Base-by-base conservation (phyloP, 2,329 filamentous ascomycete genomes). In the Aurifilum marmelostoma region DNA sequence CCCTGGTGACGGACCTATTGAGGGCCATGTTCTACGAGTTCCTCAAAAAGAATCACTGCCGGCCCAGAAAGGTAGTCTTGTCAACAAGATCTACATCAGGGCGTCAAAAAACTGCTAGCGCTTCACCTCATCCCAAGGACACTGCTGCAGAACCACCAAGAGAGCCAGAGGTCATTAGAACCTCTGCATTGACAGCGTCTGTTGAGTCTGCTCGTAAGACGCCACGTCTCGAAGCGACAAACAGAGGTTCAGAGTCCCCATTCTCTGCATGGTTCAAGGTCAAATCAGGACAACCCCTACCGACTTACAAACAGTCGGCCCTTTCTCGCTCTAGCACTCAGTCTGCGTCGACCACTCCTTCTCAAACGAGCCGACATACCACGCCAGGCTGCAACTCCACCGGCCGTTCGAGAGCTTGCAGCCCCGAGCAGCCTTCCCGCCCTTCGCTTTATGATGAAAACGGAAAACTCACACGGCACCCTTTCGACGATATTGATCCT, bases 11-110 rank as follows among this genome's bases (percentile, higher is more conserved):
- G 0, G 87, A 91, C 58, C 82, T 97, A 2, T 75, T 97, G 12
- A 84, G 85, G 63, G 88, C 88, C 0, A 87, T 94, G 76, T 83
- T 92, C 34, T 86, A 85, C 63, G 88, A 93, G 70, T 97, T 97
- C 79, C 80, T 98, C 8, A 88, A 87, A 67, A 89, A 89, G 37
- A 85, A 96, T 74, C 84, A 91, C 71, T 91, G 95, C 73, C 84
- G 85, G 4, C 90, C 91, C 12, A 83, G 39, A 14, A 52, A 62
- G 16, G 43, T 69, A 9, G 7, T 12, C 7, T n/a, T 69, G 41
- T 54, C 67, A 29, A 39, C 67, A 4, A 66, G 56, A 16, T 34
- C 52, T 7, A 67, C n/a, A n/a, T 14, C 18, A 27, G 27, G 63
- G 4, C 41, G 27, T 18, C 37, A 62, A 37, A n/a, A 9, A 11